Percentiles rank a stretch among this genome's conserved stretches.
phyloP scores from a whole-genome alignment of 352 stramenopile genomes.

The Phytophthora tubulina region DNA sequence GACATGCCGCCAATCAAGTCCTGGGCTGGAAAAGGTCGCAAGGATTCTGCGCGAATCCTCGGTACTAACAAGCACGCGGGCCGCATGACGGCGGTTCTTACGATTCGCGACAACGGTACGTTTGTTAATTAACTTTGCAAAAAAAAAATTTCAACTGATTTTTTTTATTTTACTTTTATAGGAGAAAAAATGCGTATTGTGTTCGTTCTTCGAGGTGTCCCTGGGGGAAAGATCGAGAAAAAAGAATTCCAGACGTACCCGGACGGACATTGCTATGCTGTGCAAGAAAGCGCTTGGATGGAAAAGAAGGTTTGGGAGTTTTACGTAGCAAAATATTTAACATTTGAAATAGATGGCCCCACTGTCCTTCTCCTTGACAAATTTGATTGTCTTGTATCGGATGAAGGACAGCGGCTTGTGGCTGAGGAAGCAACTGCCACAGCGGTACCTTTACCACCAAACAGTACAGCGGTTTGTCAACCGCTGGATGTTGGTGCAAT shows the following conservation, averaged over 20 bases:
- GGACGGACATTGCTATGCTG: not conserved
- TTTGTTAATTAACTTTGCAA: not conserved
- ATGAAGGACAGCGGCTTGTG: not conserved
- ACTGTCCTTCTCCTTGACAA: slow-evolving; percentile 1
- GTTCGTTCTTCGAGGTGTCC: not conserved
- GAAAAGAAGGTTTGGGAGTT: not conserved
- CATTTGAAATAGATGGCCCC: not conserved
- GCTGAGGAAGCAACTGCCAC: not conserved
- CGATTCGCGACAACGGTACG: slow-evolving; percentile 3
- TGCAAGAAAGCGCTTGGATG: not conserved
- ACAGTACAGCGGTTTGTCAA: too few species aligned
- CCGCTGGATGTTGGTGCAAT: not conserved
- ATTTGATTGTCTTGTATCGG: not conserved
- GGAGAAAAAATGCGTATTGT: slow-evolving; percentile 1
- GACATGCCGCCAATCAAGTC: slow-evolving; percentile 8
- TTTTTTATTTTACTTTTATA: not conserved
- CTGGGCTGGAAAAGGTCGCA: not conserved
- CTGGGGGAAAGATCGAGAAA: not conserved
- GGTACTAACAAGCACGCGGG: not conserved
- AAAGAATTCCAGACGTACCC: not conserved
- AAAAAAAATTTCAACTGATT: not conserved
- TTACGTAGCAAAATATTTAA: not conserved
- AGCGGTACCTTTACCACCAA: not conserved
- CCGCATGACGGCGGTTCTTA: slow-evolving; percentile 2
- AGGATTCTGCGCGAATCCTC: slow-evolving; percentile 2